These are phyloP conservation scores for Solanum habrochaites DNA, from an alignment of 257 asterid genomes.

Conservation along the genomic window DNA sequence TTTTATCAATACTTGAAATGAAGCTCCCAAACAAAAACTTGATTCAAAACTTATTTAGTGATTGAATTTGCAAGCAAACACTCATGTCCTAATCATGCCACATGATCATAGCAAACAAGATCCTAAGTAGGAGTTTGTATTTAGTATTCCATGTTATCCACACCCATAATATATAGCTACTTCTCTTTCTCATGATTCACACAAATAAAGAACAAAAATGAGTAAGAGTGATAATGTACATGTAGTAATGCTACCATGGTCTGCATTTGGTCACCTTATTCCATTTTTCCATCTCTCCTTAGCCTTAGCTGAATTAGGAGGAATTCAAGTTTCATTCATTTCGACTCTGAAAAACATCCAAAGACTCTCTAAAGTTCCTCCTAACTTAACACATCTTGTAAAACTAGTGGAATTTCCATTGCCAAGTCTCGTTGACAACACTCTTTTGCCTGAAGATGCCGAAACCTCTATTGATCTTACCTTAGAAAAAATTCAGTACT, in stretches of 20 bases:
- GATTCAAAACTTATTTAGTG: not conserved
- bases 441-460: constrained; percentile 12
- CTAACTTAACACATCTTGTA: not conserved
- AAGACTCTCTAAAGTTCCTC: constrained; percentile 16
- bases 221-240: not conserved
- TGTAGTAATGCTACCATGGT: constrained; percentile 30
- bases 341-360: constrained; percentile 8
- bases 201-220: not conserved
- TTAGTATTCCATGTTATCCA: not conserved
- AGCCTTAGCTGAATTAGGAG: constrained; percentile 19
- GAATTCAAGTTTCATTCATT: constrained; percentile 13
- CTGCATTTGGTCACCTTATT: constrained; percentile 28
- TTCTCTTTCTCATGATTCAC: not conserved
- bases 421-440: not conserved
- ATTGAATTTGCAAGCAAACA: not conserved
- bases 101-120: not conserved
- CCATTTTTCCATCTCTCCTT: constrained; percentile 22
- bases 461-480: constrained; percentile 22
- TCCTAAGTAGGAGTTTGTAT: not conserved
- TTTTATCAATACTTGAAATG: not conserved
- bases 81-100: not conserved
- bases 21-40: not conserved
- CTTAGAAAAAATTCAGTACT: constrained; percentile 1
- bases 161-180: not conserved
- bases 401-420: not conserved